Conservation (phyloP, 2,329 filamentous ascomycete genomes). For the Alternaria angustiovoidea region DNA sequence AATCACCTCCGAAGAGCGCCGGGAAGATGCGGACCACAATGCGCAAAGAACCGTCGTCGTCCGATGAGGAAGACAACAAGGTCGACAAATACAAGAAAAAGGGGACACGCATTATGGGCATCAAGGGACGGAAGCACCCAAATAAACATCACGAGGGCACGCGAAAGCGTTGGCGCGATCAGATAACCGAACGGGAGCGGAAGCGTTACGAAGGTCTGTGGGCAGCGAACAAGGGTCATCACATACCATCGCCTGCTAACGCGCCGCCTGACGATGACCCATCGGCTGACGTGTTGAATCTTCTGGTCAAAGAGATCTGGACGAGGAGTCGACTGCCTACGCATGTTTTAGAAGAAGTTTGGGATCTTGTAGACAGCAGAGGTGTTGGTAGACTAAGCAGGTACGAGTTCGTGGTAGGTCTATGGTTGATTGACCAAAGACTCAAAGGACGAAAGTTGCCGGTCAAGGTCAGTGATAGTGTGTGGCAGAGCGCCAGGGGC, state of each 20-base stretch:
- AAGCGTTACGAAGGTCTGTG: slow-evolving; percentile 85
- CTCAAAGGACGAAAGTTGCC: slow-evolving; percentile 82
- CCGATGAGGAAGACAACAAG: slow-evolving; percentile 61
- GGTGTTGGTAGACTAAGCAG: slow-evolving; percentile 65
- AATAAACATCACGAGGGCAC: slow-evolving; percentile 78
- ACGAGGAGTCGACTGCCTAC: slow-evolving; percentile 70
- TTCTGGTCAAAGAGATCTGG: slow-evolving; percentile 81
- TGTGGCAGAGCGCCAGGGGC: slow-evolving; percentile 73
- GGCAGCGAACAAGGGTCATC: slow-evolving; percentile 77
- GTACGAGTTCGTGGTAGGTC: slow-evolving; percentile 81
- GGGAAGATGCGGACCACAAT: slow-evolving; percentile 71
- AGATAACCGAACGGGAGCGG: slow-evolving; percentile 74
- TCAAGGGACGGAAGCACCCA: slow-evolving; percentile 63
- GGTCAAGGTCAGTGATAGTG: slow-evolving; percentile 72
- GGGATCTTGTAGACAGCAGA: slow-evolving; percentile 73
- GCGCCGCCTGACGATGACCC: slow-evolving; percentile 30
- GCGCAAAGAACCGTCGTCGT: slow-evolving; percentile 59
- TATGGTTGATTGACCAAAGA: slow-evolving; percentile 84
- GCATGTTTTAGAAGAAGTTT: slow-evolving; percentile 77
- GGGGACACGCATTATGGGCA: slow-evolving; percentile 64
- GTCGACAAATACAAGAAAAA: slow-evolving; percentile 61
- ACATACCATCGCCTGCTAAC: slow-evolving; percentile 31
- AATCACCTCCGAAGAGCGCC: slow-evolving; percentile 50
- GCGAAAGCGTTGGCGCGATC: slow-evolving; percentile 78
- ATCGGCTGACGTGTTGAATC: slow-evolving; percentile 67